phyloP scores from a whole-genome alignment of 306 rosid genomes.

The Prunus mongolica region DNA sequence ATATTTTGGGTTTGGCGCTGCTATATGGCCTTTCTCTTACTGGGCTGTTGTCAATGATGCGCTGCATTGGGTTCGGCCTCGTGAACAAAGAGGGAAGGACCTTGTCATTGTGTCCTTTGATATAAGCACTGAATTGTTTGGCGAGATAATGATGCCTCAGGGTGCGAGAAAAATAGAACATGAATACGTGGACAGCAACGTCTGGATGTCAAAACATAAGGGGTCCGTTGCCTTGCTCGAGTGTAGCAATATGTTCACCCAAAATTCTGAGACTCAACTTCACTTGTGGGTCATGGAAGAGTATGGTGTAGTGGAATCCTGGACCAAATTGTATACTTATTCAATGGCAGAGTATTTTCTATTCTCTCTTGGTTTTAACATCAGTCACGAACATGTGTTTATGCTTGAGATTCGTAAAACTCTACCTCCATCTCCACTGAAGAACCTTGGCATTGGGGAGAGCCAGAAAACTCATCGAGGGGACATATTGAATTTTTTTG shows the following conservation, averaged over 20 bases:
- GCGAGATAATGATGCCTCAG: background rate
- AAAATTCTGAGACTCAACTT: no score
- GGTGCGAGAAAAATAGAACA: background rate
- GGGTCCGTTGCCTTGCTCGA: background rate
- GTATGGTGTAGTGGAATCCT: background rate
- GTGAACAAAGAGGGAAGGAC: background rate
- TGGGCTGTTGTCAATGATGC: background rate
- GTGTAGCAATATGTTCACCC: no score
- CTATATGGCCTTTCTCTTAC: background rate
- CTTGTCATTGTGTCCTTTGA: background rate
- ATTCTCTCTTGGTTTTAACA: background rate
- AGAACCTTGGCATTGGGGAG: no score
- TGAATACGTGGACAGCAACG: no score
- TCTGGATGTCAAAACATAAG: background rate
- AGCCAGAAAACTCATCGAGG: no score
- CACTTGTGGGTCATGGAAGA: background rate
- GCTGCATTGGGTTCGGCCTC: background rate
- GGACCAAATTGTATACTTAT: background rate
- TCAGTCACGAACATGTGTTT: background rate
- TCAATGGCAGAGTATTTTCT: background rate
- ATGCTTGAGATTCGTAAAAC: background rate
- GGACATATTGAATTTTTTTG: background rate
- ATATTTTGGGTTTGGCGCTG: no score
- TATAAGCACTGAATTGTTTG: background rate
- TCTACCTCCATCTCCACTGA: no score